Percentiles rank a stretch among this genome's conserved stretches.
Evolutionary conservation across 352 stramenopile genomes (phyloP).

Genomic region (Globisporangium canariense): DNA sequence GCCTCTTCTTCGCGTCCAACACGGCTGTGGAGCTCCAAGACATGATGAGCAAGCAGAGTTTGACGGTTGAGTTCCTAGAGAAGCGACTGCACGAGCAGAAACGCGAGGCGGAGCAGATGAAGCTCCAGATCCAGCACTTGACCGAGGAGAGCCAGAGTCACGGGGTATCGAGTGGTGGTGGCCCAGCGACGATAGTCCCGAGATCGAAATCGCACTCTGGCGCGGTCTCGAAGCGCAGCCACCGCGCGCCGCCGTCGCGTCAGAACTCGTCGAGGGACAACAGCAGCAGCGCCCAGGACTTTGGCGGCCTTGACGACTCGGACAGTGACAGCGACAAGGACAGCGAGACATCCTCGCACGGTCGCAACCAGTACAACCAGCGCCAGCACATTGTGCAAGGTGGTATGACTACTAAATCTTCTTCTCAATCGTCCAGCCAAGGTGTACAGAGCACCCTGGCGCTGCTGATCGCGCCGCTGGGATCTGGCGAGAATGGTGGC

Average conservation of each 20-base stretch:
- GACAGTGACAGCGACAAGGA: slow-evolving; percentile 51
- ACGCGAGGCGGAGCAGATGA: slow-evolving; percentile 46
- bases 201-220: slow-evolving; percentile 33
- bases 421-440: background rate
- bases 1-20: slow-evolving; percentile 61
- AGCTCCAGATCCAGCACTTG: slow-evolving; percentile 37
- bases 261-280: slow-evolving; percentile 1
- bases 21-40: slow-evolving; percentile 60
- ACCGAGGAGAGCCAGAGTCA: slow-evolving; percentile 7
- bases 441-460: slow-evolving; percentile 8
- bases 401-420: background rate
- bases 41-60: slow-evolving; percentile 46
- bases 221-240: slow-evolving; percentile 1
- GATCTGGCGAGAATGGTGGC: background rate
- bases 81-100: slow-evolving; percentile 59
- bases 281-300: slow-evolving; percentile 14
- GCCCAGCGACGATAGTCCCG: slow-evolving; percentile 13
- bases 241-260: background rate
- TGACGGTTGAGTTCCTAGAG: slow-evolving; percentile 51
- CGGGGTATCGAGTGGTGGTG: background rate
- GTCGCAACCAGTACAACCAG: slow-evolving; percentile 15
- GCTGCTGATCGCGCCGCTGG: slow-evolving; percentile 11
- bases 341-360: slow-evolving; percentile 15
- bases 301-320: slow-evolving; percentile 26
- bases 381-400: slow-evolving; percentile 8